Base-by-base conservation (phyloP, 1,284 basidiomycete species). In the Phylloboletellus chloephorus region DNA sequence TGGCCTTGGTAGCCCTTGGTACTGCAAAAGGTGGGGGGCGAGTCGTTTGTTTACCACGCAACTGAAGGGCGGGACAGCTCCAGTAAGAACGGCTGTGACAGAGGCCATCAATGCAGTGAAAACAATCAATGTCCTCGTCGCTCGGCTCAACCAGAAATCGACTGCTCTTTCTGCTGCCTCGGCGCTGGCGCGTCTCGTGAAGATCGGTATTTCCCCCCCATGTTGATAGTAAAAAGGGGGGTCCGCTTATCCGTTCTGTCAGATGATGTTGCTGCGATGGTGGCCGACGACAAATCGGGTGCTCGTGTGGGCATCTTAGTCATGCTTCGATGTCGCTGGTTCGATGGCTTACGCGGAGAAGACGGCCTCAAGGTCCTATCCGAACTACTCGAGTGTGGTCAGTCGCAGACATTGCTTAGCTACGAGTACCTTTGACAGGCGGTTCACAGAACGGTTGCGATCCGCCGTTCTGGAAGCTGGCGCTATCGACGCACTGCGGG, bases 271-370 rank as follows among this genome's bases (percentile, higher is more conserved):
- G 48, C 46, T 6, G 7, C 15, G 3, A 32, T 46, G 21, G 37
- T 57, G 5, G 46, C 41, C n/a, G n/a, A 35, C 1, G 29, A 52
- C 7, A n/a, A 37, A 23, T 29, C 29, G 0, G 37, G 46, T 19
- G 47, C 36, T 7, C 25, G 35, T n/a, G 19, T 0, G 19, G 34
- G 35, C 8, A 52, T 59, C 15, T 5, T 57, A n/a, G 13, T 22
- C 9, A 62, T 59, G 57, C 37, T 59, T 29, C 44, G 28, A 24
- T 44, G 46, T 25, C 48, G 53, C 29, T 58, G 60, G 59, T 58
- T 58, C 17, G 57, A 60, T 10, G 53, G 49, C 3, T 11, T 46
- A n/a, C 43, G 36, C 0, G 51, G 56, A 31, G 56, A 60, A 39
- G 59, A 62, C 13, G 58, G 58, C 7, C 35, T 62, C 2, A 43